Base-by-base conservation (phyloP, 1,139 yeast species). In the Suhomyces bribrorum region DNA sequence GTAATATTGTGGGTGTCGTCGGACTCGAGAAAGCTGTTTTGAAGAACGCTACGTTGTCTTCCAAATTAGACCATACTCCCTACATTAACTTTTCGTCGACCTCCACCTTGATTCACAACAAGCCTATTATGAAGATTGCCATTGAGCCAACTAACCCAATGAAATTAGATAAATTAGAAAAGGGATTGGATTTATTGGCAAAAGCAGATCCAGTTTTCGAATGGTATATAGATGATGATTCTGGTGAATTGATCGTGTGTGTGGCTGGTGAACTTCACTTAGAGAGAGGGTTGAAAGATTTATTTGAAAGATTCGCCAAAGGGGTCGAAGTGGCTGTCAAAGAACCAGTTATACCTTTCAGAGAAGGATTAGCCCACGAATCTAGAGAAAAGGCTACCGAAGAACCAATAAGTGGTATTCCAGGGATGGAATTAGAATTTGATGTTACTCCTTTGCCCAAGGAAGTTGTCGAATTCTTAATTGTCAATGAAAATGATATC, bases 211-310 rank as follows among this genome's bases (percentile, higher is more conserved):
- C 97, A 1, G 92, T 95, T 53, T 90, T 89, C 26, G 89, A 87
- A 54, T 86, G 90, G 49, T 84, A 79, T 52, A 71, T 86, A 30
- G 92, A 86, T 53, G 96, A 87, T 49, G 77, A 72, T 40, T 82
- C 85, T 8, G 97, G 97, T 43, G 97, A 90, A 60, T 86, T 86
- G 52, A 88, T 90, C 49, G 70, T 90, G 52, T 86, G 95, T 46
- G 89, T 95, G 13, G 96, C 97, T n/a, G 97, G 97, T 37, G 97
- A 90, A 59, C 72, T 90, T 45, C 97, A 90, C 64, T 69, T 90
- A 39, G 97, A 90, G 56, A 76, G 97, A 57, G 89, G 97, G 59
- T 62, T 90, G 50, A 88, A 86, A 53, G 97, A 90, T 64, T 67
- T 90, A 53, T 81, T 79, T 41, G 97, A 89, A 49, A 72, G 97